A percentile compares a stretch with the other conserved stretches of the same genome.
phyloP scores from a whole-genome alignment of 768 basidiomycete species.

The Tephrocybe sp. region DNA sequence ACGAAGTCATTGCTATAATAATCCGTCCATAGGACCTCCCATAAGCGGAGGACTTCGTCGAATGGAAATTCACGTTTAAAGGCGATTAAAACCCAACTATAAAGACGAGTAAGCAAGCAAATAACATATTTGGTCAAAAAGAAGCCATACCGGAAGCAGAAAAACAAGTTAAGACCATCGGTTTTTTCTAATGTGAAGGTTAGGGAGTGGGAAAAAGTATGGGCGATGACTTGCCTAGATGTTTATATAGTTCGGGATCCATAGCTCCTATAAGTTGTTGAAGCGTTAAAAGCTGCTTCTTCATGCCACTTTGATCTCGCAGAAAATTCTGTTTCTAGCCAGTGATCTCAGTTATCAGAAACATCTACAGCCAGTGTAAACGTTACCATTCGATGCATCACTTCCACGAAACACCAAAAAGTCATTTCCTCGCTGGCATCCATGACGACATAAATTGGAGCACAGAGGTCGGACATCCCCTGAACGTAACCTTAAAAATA shows the following conservation, averaged over 20 bases:
- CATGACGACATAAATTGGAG: conserved; percentile 91
- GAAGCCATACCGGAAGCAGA: conserved; percentile 84
- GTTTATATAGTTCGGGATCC: conserved; percentile 94
- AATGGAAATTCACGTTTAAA: conserved; percentile 98
- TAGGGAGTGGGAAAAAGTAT: neutral
- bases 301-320: conserved; percentile 97
- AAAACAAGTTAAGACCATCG: conserved; percentile 91
- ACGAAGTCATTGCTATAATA: conserved; percentile 86
- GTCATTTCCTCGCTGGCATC: conserved; percentile 85
- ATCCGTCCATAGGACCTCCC: conserved; percentile 95
- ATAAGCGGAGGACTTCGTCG: conserved; percentile 82
- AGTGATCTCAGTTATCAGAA: conserved; percentile 6
- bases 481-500: conserved; percentile 80
- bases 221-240: conserved; percentile 58
- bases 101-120: neutral
- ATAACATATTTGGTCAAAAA: neutral
- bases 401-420: conserved; percentile 94
- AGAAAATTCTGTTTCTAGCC: conserved; percentile 89
- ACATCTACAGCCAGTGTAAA: neutral
- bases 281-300: conserved; percentile 83
- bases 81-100: conserved; percentile 84
- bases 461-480: conserved; percentile 96
- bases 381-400: conserved; percentile 89
- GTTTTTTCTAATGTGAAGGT: conserved; percentile 59
- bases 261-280: conserved; percentile 90